Percentiles rank a stretch among this genome's conserved stretches.
These are phyloP conservation scores for Pyrenophora seminiperda DNA, from an alignment of 2,329 filamentous ascomycete species.

Conservation along the genomic window DNA sequence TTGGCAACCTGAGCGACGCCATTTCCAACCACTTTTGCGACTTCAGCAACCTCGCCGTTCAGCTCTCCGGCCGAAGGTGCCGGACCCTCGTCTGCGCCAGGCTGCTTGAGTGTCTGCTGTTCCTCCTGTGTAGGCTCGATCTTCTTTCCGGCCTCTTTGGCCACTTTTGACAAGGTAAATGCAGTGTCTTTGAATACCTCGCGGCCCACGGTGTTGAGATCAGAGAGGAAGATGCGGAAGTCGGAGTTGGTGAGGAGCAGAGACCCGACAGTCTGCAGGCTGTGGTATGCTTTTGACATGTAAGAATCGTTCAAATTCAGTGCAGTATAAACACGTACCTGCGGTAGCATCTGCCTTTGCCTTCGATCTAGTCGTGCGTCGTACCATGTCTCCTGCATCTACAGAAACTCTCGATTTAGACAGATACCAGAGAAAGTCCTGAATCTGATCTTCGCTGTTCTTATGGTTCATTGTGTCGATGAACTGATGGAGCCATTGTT, in stretches of 20 bases:
- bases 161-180: constrained; percentile 75
- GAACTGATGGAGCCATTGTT: constrained; percentile 76
- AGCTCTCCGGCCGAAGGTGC: constrained; percentile 68
- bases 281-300: constrained; percentile 68
- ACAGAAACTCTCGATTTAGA: constrained; percentile 73
- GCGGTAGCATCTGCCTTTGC: constrained; percentile 73
- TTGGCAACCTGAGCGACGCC: constrained; percentile 55
- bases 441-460: constrained; percentile 82
- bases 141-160: constrained; percentile 73
- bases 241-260: constrained; percentile 89
- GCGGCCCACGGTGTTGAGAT: constrained; percentile 76
- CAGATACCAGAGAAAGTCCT: constrained; percentile 89
- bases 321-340: constrained; percentile 54
- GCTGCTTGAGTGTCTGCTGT: constrained; percentile 59
- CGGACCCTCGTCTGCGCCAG: constrained; percentile 55
- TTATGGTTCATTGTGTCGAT: constrained; percentile 83
- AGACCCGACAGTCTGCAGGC: constrained; percentile 79
- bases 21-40: constrained; percentile 53
- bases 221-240: constrained; percentile 83
- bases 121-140: constrained; percentile 71
- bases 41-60: constrained; percentile 52
- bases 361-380: constrained; percentile 66
- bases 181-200: constrained; percentile 89
- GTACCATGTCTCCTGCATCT: constrained; percentile 67
- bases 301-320: constrained; percentile 22